These are phyloP conservation scores for Mycocentrospora acerina DNA, from an alignment of 2,329 filamentous ascomycete species.

Conservation along the genomic window DNA sequence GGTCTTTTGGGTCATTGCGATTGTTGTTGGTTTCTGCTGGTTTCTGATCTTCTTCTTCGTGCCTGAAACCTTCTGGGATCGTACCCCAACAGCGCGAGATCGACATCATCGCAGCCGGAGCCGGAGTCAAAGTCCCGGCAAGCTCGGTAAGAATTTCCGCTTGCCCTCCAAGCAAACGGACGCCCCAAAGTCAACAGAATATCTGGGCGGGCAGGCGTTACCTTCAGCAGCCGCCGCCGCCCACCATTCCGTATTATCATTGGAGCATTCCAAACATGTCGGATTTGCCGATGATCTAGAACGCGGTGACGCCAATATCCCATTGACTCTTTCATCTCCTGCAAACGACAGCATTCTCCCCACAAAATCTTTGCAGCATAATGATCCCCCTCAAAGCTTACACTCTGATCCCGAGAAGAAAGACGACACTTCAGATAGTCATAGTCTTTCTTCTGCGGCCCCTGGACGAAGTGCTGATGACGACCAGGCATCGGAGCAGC, in stretches of 20 bases:
- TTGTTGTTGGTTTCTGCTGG: conserved; percentile 72
- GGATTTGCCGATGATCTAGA: conserved; percentile 54
- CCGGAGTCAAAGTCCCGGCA: conserved; percentile 28
- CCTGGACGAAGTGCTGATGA: conserved; percentile 7
- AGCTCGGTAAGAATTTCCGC: conserved; percentile 29
- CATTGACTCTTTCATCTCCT: conserved; percentile 14
- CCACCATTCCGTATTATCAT: background rate
- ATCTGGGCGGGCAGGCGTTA: conserved; percentile 4
- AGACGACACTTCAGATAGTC: conserved; percentile 11
- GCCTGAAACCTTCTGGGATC: conserved; percentile 94
- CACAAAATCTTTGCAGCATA: conserved; percentile 8
- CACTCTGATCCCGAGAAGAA: conserved; percentile 23
- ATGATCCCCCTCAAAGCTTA: conserved; percentile 14
- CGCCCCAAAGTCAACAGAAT: conserved; percentile 18
- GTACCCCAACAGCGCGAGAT: conserved; percentile 62
- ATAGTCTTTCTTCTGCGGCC: conserved; percentile 8
- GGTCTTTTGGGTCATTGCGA: conserved; percentile 87
- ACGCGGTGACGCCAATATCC: conserved; percentile 3
- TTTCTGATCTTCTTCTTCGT: conserved; percentile 83
- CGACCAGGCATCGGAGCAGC: conserved; percentile 28
- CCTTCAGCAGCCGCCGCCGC: background rate
- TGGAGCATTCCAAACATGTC: conserved; percentile 41
- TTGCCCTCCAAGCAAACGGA: conserved; percentile 17
- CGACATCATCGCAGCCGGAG: conserved; percentile 39
- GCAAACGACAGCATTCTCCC: conserved; percentile 14